Evolutionary conservation across 2,329 filamentous ascomycete species (phyloP), one percentile per base, ranked within the genome.

Genomic region (Parafenestella ontariensis): DNA sequence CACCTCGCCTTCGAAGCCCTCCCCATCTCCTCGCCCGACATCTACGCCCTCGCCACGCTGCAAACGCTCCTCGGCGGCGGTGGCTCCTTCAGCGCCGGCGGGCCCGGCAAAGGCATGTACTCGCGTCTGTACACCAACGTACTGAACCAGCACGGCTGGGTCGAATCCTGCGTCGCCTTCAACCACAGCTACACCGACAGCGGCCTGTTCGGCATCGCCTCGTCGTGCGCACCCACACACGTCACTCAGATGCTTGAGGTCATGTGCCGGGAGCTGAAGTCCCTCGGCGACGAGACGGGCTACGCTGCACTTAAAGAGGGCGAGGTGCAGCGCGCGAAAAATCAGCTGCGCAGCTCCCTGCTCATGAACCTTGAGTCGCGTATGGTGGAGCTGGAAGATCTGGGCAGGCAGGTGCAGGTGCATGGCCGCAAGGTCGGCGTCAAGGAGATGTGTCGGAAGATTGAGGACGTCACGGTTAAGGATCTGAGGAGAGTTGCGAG

Each of bases 101-200:
- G 95, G 0, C 95, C 95, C 4, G 95, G 95, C 48, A 99, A 99
- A 81, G 95, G 95, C 75, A 99, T 99, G 95, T 98, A 98, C 82
- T 96, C 91, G 33, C 89, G 95, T 11, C 86, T 99, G 8, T 99
- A 97, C 82, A 98, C 93, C 60, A 96, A 97, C 74, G 94, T 98
- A 0, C 85, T 99, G 46, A 99, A 99, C 81, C 93, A 98, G 78
- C 89, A 96, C 79, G 92, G 90, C 65, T 99, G 94, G 94, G 92
- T 99, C 23, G 95, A 99, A 79, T 93, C 88, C 56, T 98, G 95
- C 79, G 84, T 96, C 46, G 90, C 94, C 26, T 98, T 98, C 82
- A 98, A 98, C 82, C 93, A 98, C 82, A 91, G 90, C 42, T 99
- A 99, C 83, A 95, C 91, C 0, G 95, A 99, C 77, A 93, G 89